Percentiles rank a stretch among this genome's conserved stretches.
Evolutionary conservation across 1,139 yeast genomes (phyloP).

Genomic region (Kodamaea sp.): DNA sequence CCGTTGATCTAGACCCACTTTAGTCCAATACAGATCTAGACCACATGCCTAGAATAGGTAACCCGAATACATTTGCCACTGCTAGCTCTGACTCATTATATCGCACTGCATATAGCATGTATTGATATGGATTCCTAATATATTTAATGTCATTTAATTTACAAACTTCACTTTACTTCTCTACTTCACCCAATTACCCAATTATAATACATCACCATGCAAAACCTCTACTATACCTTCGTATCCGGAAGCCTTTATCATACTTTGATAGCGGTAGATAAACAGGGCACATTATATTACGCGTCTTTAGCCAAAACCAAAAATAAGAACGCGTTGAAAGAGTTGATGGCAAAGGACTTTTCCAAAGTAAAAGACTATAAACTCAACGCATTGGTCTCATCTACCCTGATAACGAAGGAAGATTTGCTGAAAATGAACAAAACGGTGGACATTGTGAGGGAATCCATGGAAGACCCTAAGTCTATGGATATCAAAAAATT

Average conservation of each 20-base stretch:
- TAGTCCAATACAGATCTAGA: too few species aligned
- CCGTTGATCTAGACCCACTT: slow-evolving; percentile 1
- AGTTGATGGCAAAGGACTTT: slow-evolving; percentile 19
- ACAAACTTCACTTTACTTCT: too few species aligned
- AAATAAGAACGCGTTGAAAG: slow-evolving; percentile 6
- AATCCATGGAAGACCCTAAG: slow-evolving; percentile 16
- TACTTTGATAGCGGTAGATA: slow-evolving; percentile 21
- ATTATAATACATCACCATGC: too few species aligned
- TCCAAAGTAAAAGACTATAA: slow-evolving; percentile 2
- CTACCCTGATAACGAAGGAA: not conserved
- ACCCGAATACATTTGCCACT: too few species aligned
- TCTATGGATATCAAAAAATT: slow-evolving; percentile 4
- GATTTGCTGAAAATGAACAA: slow-evolving; percentile 5
- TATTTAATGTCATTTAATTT: too few species aligned
- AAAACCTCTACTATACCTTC: slow-evolving; percentile 9
- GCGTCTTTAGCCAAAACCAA: slow-evolving; percentile 21
- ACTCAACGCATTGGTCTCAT: slow-evolving; percentile 7
- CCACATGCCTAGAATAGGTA: too few species aligned
- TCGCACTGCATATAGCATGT: too few species aligned
- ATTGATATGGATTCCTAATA: too few species aligned
- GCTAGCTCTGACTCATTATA: too few species aligned
- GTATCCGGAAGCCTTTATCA: slow-evolving; percentile 6
- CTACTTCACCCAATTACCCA: too few species aligned
- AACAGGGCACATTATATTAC: slow-evolving; percentile 21
- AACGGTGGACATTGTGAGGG: slow-evolving; percentile 15